These are phyloP conservation scores for Vanrija sp. DNA, from an alignment of 1,284 basidiomycete species.

Conservation along the genomic window DNA sequence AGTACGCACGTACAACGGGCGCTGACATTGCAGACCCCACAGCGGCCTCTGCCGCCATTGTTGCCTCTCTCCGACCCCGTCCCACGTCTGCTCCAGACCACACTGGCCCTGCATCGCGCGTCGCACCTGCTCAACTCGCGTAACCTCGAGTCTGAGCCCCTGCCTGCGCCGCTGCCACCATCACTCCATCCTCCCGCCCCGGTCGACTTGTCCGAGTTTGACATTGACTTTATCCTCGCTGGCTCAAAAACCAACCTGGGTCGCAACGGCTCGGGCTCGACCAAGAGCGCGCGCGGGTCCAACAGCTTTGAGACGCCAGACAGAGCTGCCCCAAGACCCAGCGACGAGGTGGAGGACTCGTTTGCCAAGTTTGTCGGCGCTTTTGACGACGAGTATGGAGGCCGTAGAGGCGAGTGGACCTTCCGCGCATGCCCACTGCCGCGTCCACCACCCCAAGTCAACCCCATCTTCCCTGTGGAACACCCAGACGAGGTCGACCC, in stretches of 20 bases:
- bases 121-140: conserved; percentile 43
- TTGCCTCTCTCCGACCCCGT: conserved; percentile 49
- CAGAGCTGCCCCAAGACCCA: conserved; percentile 8
- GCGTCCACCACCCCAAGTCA: background rate
- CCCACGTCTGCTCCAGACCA: conserved; percentile 45
- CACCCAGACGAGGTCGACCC: conserved; percentile 13
- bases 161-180: conserved; percentile 46
- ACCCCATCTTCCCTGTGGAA: background rate
- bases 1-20: no score
- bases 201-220: conserved; percentile 50
- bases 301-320: conserved; percentile 6
- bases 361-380: conserved; percentile 52
- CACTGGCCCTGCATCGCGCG: conserved; percentile 46
- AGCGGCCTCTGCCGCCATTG: conserved; percentile 44
- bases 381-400: conserved; percentile 50
- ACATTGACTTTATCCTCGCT: conserved; percentile 51
- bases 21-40: conserved; percentile 7
- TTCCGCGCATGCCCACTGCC: conserved; percentile 32
- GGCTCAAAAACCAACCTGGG: conserved; percentile 42
- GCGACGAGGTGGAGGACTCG: conserved; percentile 46
- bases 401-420: conserved; percentile 50
- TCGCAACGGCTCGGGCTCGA: conserved; percentile 14
- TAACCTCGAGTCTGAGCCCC: conserved; percentile 43
- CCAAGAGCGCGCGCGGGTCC: background rate
- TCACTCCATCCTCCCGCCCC: conserved; percentile 48